Evolutionary conservation across 2,329 filamentous ascomycete genomes (phyloP), one percentile per base, ranked within the genome.

Genomic region (Colletotrichum truncatum): DNA sequence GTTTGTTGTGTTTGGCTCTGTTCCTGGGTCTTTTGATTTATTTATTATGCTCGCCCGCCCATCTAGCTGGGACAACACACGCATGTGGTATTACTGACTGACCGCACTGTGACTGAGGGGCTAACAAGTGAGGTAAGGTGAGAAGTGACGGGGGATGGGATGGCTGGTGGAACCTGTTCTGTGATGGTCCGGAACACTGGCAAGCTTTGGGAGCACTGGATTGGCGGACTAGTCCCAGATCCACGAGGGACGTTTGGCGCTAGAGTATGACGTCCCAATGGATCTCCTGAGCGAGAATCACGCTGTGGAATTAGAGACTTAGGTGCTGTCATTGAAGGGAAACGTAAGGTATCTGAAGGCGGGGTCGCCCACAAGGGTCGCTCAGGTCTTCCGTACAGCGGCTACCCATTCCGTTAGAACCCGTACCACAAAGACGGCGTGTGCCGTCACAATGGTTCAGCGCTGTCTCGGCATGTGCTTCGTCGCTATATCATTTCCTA

Each of bases 251-350:
- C 34, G 57, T 65, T 65, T 62, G 57, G 36, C 57, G 57, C 62
- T 65, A 65, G 41, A 54, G 41, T 26, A 65, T 65, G 49, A 55
- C 62, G 62, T 62, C 62, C 49, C 49, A 62, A 62, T 55, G 34
- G 48, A 18, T 64, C 45, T 30, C 12, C 10, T 28, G 8, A 16
- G 38, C 36, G 48, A 54, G 48, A 54, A 60, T 45, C 46, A 54
- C n/a, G 57, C 57, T 28, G 36, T 28, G 57, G 38, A 61, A 54
- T 54, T 21, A 14, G 7, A 46, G 39, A 14, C 49, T 36, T 38
- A 3, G 8, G 46, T 28, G n/a, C 10, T 26, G 11, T 12, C n/a
- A 49, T 30, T 32, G 45, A 49, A 49, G 18, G 45, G 45, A 49
- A 21, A 26, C 45, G n/a, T n/a, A n/a, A n/a, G n/a, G n/a, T n/a